A percentile compares a stretch with the other conserved stretches of the same genome.
Conservation (phyloP, 208 protist genomes). For the Endotrypanum monterogeii region DNA sequence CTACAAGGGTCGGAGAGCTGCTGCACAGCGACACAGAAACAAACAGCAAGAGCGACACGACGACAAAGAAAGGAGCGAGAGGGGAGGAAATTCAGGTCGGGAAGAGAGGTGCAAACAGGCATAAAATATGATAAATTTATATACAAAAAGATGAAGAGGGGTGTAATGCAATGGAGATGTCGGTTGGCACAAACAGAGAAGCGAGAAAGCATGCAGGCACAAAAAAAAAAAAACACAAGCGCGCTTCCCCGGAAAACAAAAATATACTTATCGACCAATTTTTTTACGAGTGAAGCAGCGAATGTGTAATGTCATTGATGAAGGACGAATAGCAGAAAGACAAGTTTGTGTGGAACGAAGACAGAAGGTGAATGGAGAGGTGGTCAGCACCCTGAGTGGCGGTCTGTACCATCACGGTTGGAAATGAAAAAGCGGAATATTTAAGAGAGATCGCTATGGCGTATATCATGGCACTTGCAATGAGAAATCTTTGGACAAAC, state of each 20-base stretch:
- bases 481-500: neutral
- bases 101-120: neutral
- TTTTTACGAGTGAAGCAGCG: too few species aligned
- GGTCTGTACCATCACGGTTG: neutral
- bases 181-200: neutral
- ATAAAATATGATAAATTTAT: neutral
- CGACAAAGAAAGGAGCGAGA: neutral
- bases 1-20: neutral
- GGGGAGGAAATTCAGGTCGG: neutral
- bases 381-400: neutral
- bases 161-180: too few species aligned
- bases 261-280: too few species aligned
- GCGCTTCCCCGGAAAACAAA: too few species aligned
- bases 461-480: neutral
- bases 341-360: neutral
- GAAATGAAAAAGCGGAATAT: neutral
- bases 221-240: conserved; percentile 4
- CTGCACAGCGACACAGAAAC: neutral
- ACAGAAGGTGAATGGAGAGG: neutral
- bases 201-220: too few species aligned
- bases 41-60: neutral
- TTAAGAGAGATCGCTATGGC: neutral
- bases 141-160: neutral
- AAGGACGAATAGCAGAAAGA: neutral
- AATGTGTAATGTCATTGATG: neutral